Base-by-base conservation (phyloP, 768 basidiomycete genomes). In the Leccinum sublutescens region DNA sequence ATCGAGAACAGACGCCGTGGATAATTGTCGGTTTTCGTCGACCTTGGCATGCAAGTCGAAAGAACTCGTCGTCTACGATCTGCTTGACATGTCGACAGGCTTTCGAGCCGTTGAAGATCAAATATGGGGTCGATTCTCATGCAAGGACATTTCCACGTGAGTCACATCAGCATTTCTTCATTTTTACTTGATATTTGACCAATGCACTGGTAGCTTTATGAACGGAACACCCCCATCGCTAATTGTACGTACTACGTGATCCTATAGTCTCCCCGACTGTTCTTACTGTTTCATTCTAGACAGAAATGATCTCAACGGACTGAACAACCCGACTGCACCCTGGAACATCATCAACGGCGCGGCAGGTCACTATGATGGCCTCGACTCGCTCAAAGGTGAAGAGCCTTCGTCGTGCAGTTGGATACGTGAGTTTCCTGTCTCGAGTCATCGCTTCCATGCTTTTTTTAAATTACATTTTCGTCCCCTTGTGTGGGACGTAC, bases 331-430 rank as follows among this genome's bases (percentile, higher is more conserved):
- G 1, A 55, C 47, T 12, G 61, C 67, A 45, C 65, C 69, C 38
- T 66, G 69, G 69, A 70, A 62, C 56, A 71, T 70, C 45, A n/a
- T 70, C 50, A 70, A 70, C 43, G 69, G 69, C 2, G 69, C 64
- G 1, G 69, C 58, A 7, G 69, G 69, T 17, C 69, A 71, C 47
- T 71, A 71, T 10, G 69, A 70, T 29, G 69, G 69, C 15, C 67
- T 70, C 9, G 67, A 68, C 51, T 17, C 61, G 2, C 45, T 71
- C n/a, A 2, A 61, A 11, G 5, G 0, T 0, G 1, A 31, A 2
- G 2, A 21, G 3, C 55, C 63, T 1, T 61, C 10, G 21, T 56
- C 6, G 65, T 56, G 23, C 31, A 58, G 5, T 54, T 19, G 3
- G 60, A 64, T 50, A 23, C 27, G 69, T 71, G 52, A 36, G 67